phyloP scores from a whole-genome alignment of 2,329 filamentous ascomycete genomes.

The Fusarium annulatum region DNA sequence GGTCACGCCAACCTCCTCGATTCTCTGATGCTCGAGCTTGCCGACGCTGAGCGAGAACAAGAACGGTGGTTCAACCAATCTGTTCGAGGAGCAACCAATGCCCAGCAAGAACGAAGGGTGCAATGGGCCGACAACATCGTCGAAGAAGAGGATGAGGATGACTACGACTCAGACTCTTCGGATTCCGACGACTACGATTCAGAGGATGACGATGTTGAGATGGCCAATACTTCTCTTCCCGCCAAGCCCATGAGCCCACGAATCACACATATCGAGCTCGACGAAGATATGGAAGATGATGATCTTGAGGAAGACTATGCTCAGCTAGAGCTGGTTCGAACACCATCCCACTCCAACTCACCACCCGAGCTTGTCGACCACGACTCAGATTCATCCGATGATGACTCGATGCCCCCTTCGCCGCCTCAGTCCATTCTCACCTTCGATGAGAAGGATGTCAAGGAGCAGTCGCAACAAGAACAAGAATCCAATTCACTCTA shows the following conservation, averaged over 20 bases:
- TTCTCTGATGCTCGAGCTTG: constrained; percentile 89
- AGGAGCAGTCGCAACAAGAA: constrained; percentile 56
- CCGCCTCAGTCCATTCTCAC: constrained; percentile 68
- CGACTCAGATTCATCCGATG: constrained; percentile 75
- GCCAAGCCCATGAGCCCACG: constrained; percentile 52
- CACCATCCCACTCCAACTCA: constrained; percentile 72
- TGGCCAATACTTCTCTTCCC: constrained; percentile 60
- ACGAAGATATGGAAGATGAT: constrained; percentile 61
- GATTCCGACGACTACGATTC: constrained; percentile 62
- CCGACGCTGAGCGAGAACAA: constrained; percentile 94
- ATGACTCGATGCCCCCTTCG: constrained; percentile 82
- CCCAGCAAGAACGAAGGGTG: constrained; percentile 74
- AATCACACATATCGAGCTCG: constrained; percentile 52
- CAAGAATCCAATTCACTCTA: constrained; percentile 57
- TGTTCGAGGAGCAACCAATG: constrained; percentile 76
- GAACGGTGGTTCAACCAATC: constrained; percentile 98
- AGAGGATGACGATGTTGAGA: constrained; percentile 70
- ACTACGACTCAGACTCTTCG: constrained; percentile 72
- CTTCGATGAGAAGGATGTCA: constrained; percentile 69
- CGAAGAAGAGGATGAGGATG: constrained; percentile 78
- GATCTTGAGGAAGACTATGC: constrained; percentile 73
- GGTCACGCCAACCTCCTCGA: constrained; percentile 99
- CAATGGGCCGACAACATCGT: constrained; percentile 87
- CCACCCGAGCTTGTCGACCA: constrained; percentile 78
- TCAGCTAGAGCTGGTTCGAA: constrained; percentile 74